phyloP scores from a whole-genome alignment of 1,284 basidiomycete species.

The Ustilago crameri region DNA sequence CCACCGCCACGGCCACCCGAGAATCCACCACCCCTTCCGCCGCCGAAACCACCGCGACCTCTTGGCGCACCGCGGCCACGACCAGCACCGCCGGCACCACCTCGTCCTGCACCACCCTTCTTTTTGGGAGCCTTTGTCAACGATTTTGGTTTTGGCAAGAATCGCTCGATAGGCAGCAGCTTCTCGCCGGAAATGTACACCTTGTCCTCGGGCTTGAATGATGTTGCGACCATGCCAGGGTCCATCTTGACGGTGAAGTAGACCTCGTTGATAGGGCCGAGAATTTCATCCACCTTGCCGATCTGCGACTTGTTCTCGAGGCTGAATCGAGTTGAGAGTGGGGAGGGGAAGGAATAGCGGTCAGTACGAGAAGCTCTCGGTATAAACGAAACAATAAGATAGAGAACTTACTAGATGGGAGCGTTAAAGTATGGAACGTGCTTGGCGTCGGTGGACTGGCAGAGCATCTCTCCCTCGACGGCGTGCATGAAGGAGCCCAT shows the following conservation, averaged over 20 bases:
- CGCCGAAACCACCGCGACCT: conserved; percentile 40
- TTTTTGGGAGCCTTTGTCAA: conserved; percentile 54
- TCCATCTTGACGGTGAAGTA: conserved; percentile 99
- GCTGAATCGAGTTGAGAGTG: too few species aligned
- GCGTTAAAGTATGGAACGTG: conserved; percentile 96
- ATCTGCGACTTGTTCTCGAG: conserved; percentile 96
- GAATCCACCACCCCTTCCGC: conserved; percentile 46
- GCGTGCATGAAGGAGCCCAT: conserved; percentile 73
- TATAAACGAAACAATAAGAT: neutral
- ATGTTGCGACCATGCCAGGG: conserved; percentile 91
- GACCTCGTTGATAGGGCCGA: conserved; percentile 98
- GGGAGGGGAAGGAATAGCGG: neutral
- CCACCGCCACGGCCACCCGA: conserved; percentile 56
- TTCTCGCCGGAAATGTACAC: conserved; percentile 97
- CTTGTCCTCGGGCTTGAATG: conserved; percentile 97
- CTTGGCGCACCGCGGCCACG: conserved; percentile 10
- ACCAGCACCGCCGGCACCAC: conserved; percentile 49
- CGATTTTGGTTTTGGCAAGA: conserved; percentile 93
- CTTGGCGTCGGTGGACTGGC: conserved; percentile 78
- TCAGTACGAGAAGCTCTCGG: conserved; percentile 3
- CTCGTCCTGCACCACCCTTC: conserved; percentile 50
- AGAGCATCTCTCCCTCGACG: conserved; percentile 98
- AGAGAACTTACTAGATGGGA: conserved; percentile 79
- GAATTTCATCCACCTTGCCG: conserved; percentile 94
- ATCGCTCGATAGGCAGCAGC: conserved; percentile 93